Evolutionary conservation across 208 protist species (phyloP), one percentile per base, ranked within the genome.

Genomic region (Naegleria lovaniensis): DNA sequence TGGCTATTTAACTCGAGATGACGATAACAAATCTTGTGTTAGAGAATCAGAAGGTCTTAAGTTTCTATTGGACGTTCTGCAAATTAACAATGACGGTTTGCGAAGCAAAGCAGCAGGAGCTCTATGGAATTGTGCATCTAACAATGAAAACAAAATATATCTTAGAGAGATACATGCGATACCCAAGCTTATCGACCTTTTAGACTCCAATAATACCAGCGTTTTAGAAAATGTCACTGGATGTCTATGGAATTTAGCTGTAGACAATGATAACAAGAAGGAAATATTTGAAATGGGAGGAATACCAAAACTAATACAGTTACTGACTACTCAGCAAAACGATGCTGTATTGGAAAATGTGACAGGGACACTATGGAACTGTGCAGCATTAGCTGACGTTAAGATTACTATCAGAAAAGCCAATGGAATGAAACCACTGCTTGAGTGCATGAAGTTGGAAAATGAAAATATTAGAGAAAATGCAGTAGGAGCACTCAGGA

Each of bases 61-160:
- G 88, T 97, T 97, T 89, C 94, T 98, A 52, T 96, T 96, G 13
- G 95, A 96, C 38, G 97, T 95, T 36, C 94, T 97, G 84, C 94
- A 95, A n/a, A 95, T 97, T 90, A 95, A 95, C 0, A 97, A 93
- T 38, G 95, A 96, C 48, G 96, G 95, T 29, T 97, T 97, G 92
- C 96, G 97, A 87, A 96, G 95, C 7, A 97, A 97, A 89, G 96
- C 96, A 93, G 96, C 96, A 48, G 97, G 96, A 16, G 96, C 96
- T 0, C 92, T 98, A 29, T 98, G 97, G 97, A 98, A 98, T 93
- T 98, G 97, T 90, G 96, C 95, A 13, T 96, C 96, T 3, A 97
- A 97, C 79, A 92, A 94, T 15, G 96, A 97, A 86, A 98, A 98
- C 91, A 95, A 96, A 52, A 92, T 93, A 25, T 94, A 94, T 75